Base-by-base conservation (phyloP, 1,284 basidiomycete genomes). In the Pseudozyma tsukubaensis region DNA sequence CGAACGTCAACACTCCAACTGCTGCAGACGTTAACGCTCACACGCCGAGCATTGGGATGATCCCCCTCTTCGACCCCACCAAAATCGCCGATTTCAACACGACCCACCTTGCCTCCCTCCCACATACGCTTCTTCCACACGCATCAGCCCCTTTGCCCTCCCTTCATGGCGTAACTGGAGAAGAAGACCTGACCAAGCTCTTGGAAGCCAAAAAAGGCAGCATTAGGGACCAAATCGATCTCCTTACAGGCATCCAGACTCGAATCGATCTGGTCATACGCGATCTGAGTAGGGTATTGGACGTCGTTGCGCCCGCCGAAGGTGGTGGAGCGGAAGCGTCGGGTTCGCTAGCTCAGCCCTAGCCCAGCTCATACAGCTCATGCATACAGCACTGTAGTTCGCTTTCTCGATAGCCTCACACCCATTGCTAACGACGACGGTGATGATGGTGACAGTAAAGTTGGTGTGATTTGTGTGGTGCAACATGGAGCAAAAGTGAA, bases 31-130 rank as follows among this genome's bases (percentile, higher is more conserved):
- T 10, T 24, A 48, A 12, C 36, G 35, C 21, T 16, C 9, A 44
- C 12, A 32, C 57, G 14, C 32, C 34, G 36, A 35, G 66, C 4
- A 49, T 73, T 8, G 70, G 70, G 19, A 53, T 83, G 79, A 64
- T 78, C 60, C 58, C 83, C 50, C 55, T 84, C 49, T 66, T 76
- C 54, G 63, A 80, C 56, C 24, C 76, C 19, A 4, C 72, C 43
- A 24, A 63, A 42, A 63, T 84, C 65, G 14, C 72, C 43, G n/a
- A 81, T 63, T 74, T 79, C 49, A 36, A 75, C 64, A 44, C 76
- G 50, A 32, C 71, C 43, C 54, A 82, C 58, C 56, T 76, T 59
- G 10, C 76, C 40, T 10, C 74, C 36, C 60, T 80, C 48, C 55
- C 84, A 50, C 63, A 62, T 39, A 62, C 69, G 0, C 48, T 77